phyloP scores from a whole-genome alignment of 2,329 filamentous ascomycete genomes.

The Massarina eburnea region DNA sequence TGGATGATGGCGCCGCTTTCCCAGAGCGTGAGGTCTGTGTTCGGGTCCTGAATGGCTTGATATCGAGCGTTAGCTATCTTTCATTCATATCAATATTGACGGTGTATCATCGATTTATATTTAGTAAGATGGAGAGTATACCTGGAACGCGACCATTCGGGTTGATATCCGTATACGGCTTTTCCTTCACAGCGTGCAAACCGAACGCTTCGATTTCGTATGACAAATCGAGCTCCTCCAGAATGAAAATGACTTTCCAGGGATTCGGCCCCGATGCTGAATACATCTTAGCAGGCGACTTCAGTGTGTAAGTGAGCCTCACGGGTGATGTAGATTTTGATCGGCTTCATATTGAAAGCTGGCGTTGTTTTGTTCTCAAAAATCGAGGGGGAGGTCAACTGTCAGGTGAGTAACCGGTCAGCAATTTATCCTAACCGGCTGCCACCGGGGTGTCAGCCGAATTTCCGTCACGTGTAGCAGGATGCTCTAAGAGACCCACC shows the following conservation, averaged over 20 bases:
- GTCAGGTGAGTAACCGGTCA: too few relatives aligned
- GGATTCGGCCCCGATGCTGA: constrained; percentile 16
- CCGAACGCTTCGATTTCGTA: constrained; percentile 14
- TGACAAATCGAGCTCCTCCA: constrained; percentile 36
- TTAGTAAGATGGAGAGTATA: constrained; percentile 2
- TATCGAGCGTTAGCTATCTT: not conserved
- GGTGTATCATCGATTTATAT: too few relatives aligned
- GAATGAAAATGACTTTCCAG: constrained; percentile 15
- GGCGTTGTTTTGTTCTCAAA: too few relatives aligned
- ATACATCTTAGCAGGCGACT: not conserved
- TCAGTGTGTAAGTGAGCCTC: not conserved
- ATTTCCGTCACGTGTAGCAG: too few relatives aligned
- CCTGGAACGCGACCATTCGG: constrained; percentile 18
- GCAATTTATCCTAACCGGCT: too few relatives aligned
- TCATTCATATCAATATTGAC: too few relatives aligned
- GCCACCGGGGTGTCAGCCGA: too few relatives aligned
- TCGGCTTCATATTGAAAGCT: not conserved
- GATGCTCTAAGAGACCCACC: too few relatives aligned
- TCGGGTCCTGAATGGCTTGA: constrained; percentile 46
- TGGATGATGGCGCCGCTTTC: constrained; percentile 46
- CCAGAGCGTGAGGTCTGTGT: constrained; percentile 43
- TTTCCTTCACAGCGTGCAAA: constrained; percentile 14
- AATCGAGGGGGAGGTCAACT: too few relatives aligned
- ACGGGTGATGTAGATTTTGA: not conserved
- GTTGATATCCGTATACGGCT: constrained; percentile 17